Percentiles rank a stretch among this genome's conserved stretches.
These are phyloP conservation scores for Penicillium sp. DNA, from an alignment of 2,329 filamentous ascomycete species.

Conservation along the genomic window DNA sequence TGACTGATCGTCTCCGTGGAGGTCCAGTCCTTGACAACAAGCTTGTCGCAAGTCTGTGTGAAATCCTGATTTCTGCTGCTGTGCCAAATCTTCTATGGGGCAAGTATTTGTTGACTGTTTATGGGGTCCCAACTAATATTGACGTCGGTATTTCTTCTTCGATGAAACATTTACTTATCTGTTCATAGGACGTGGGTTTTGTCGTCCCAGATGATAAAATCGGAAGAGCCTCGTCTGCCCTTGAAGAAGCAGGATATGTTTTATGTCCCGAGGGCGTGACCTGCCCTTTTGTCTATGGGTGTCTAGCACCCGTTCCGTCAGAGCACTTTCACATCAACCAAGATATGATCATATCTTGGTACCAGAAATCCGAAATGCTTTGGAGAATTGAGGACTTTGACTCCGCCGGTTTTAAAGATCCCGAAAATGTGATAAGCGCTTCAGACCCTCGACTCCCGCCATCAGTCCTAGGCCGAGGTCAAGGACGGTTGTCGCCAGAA, in stretches of 20 bases:
- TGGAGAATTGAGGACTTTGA: constrained; percentile 1
- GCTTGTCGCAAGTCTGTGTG: constrained; percentile 21
- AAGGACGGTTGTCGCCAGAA: constrained; percentile 15
- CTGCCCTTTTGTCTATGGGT: constrained; percentile 10
- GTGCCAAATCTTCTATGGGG: constrained; percentile 29
- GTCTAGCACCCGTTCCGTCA: neutral
- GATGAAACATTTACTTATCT: neutral
- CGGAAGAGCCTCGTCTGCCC: constrained; percentile 8
- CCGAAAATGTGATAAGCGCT: constrained; percentile 13
- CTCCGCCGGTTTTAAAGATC: constrained; percentile 6
- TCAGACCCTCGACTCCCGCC: constrained; percentile 18
- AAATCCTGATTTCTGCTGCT: constrained; percentile 14
- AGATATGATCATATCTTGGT: constrained; percentile 16
- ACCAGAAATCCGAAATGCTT: constrained; percentile 19
- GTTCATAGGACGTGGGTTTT: constrained; percentile 13
- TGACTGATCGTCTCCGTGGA: no score
- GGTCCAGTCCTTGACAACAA: constrained; percentile 1
- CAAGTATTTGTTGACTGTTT: constrained; percentile 30
- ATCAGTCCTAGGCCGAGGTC: neutral
- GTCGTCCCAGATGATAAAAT: constrained; percentile 17
- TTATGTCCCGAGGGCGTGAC: constrained; percentile 8
- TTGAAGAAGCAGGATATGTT: constrained; percentile 15
- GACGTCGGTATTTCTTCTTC: constrained; percentile 11
- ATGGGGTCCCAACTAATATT: constrained; percentile 27
- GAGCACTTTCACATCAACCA: constrained; percentile 20